Conservation (phyloP, 2,329 filamentous ascomycete species). For the Pleurostoma richardsiae region DNA sequence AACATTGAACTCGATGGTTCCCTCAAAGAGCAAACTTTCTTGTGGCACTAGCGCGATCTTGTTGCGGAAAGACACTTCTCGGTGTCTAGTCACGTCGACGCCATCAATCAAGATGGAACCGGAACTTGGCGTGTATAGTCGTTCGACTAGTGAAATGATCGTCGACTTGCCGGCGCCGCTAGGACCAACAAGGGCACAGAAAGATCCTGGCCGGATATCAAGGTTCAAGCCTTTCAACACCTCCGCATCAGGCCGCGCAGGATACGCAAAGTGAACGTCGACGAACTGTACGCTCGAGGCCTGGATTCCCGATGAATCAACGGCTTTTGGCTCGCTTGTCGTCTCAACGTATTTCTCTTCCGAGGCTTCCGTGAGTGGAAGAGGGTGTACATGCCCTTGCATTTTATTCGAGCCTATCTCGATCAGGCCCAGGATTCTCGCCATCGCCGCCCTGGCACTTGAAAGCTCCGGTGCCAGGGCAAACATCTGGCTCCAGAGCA, state of each 20-base stretch:
- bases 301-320: not conserved
- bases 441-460: constrained; percentile 41
- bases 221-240: constrained; percentile 37
- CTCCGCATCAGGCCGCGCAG: constrained; percentile 47
- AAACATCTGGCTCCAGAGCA: constrained; percentile 53
- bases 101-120: constrained; percentile 49
- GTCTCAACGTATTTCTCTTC: constrained; percentile 18
- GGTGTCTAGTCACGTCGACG: constrained; percentile 22
- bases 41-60: constrained; percentile 31
- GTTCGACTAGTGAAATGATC: constrained; percentile 41
- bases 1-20: constrained; percentile 34
- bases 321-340: constrained; percentile 13
- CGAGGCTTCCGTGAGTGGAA: not conserved
- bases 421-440: constrained; percentile 27
- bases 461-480: constrained; percentile 53
- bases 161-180: constrained; percentile 43
- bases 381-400: constrained; percentile 1
- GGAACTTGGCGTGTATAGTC: constrained; percentile 45
- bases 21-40: constrained; percentile 34
- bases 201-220: constrained; percentile 28
- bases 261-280: constrained; percentile 56
- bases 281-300: constrained; percentile 39
- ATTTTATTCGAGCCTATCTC: constrained; percentile 9
- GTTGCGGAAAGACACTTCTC: constrained; percentile 23
- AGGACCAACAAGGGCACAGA: constrained; percentile 38